Conservation (phyloP, 768 basidiomycete species). For the Boletus vinaceobasis region DNA sequence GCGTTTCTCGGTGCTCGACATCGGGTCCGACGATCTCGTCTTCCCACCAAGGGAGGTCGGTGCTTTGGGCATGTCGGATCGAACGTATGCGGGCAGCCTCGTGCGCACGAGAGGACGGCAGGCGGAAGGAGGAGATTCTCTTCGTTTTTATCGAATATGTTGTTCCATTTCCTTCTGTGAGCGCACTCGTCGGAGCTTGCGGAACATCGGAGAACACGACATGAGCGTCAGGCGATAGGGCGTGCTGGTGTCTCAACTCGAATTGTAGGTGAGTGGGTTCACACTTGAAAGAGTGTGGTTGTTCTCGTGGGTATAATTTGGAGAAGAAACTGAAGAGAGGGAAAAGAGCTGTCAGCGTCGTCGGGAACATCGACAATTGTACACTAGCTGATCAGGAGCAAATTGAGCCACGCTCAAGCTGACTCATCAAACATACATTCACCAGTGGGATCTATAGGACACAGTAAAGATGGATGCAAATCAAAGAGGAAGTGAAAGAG, state of each 20-base stretch:
- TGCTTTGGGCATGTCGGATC: constrained; percentile 43
- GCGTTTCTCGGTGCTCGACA: constrained; percentile 67
- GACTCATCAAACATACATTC: constrained; percentile 19
- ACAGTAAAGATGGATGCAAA: constrained; percentile 2
- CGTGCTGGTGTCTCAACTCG: constrained; percentile 61
- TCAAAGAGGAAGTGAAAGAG: neutral
- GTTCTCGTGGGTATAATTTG: constrained; percentile 5
- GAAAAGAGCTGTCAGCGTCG: constrained; percentile 47
- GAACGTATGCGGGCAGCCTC: constrained; percentile 45
- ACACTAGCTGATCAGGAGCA: neutral
- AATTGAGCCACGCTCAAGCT: neutral
- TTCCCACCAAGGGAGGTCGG: constrained; percentile 64
- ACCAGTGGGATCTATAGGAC: neutral
- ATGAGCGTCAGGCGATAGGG: constrained; percentile 44
- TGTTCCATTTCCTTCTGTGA: constrained; percentile 15
- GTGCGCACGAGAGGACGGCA: constrained; percentile 46
- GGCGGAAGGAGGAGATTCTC: constrained; percentile 38
- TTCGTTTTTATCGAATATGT: constrained; percentile 40
- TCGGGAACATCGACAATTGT: constrained; percentile 33
- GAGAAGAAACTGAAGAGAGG: constrained; percentile 34
- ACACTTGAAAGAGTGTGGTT: neutral
- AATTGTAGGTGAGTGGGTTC: constrained; percentile 37
- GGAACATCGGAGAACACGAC: constrained; percentile 55
- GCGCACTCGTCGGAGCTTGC: constrained; percentile 4
- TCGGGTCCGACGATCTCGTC: constrained; percentile 73